Conservation (phyloP, 2,329 filamentous ascomycete genomes). For the Sclerotiophoma versabilis region DNA sequence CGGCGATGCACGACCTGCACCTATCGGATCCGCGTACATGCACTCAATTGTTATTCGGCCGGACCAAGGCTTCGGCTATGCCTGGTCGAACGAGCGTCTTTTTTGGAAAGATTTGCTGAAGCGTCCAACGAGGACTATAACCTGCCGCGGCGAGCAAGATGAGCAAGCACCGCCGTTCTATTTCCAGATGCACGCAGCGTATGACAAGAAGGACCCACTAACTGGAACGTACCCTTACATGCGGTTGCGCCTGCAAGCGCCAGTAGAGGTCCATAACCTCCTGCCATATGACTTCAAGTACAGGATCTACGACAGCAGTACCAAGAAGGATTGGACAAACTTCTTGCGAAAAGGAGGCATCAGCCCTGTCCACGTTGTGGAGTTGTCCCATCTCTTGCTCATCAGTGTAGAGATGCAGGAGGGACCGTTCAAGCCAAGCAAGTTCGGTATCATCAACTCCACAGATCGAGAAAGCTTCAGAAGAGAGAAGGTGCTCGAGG, state of each 20-base stretch:
- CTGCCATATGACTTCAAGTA: constrained; percentile 99
- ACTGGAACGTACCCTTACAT: constrained; percentile 91
- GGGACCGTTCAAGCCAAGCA: constrained; percentile 90
- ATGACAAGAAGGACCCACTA: constrained; percentile 82
- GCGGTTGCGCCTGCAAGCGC: constrained; percentile 88
- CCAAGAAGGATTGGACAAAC: constrained; percentile 98
- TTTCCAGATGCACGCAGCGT: constrained; percentile 91
- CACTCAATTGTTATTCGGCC: constrained; percentile 88
- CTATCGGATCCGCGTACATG: constrained; percentile 89
- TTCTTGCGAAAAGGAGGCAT: constrained; percentile 96
- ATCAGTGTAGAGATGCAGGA: constrained; percentile 97
- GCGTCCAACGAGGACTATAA: constrained; percentile 82
- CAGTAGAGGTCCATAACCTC: constrained; percentile 92
- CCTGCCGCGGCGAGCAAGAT: constrained; percentile 84
- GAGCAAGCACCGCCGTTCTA: constrained; percentile 85
- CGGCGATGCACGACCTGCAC: constrained; percentile 86
- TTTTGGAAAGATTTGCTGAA: constrained; percentile 94
- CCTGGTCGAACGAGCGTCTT: constrained; percentile 88
- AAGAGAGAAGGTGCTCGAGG: constrained; percentile 77
- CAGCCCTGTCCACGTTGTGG: constrained; percentile 95
- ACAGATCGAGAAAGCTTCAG: constrained; percentile 87
- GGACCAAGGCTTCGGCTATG: constrained; percentile 94
- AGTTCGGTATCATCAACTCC: constrained; percentile 96
- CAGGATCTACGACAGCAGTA: constrained; percentile 97
- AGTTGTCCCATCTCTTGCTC: constrained; percentile 89